A percentile compares a stretch with the other conserved stretches of the same genome.
Evolutionary conservation across 164 flowering plant species (phyloP).

Genomic region (Berberis thunbergii): DNA sequence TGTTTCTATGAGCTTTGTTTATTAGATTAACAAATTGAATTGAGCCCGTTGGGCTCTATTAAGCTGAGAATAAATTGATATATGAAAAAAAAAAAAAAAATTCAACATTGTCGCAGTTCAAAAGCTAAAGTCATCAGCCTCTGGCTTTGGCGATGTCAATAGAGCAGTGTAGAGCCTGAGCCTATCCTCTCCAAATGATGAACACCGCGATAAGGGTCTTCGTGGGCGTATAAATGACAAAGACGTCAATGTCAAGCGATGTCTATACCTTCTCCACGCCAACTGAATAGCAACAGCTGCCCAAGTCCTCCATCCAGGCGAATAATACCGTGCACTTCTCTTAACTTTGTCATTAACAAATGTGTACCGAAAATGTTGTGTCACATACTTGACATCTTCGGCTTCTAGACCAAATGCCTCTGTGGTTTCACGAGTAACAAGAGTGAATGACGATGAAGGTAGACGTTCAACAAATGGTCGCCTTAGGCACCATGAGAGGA

Average conservation of each 20-base stretch:
- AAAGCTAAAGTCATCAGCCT: constrained; percentile 67
- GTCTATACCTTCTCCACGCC: constrained; percentile 87
- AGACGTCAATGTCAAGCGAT: constrained; percentile 70
- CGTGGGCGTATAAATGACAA: constrained; percentile 81
- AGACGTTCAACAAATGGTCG: constrained; percentile 77
- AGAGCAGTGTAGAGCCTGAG: constrained; percentile 81
- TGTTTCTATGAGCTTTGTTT: too few species aligned
- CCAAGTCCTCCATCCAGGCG: constrained; percentile 98
- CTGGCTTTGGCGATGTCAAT: constrained; percentile 88
- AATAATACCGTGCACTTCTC: constrained; percentile 86
- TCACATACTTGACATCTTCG: constrained; percentile 83
- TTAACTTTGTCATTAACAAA: constrained; percentile 78
- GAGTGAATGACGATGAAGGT: constrained; percentile 79
- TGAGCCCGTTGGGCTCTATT: too few species aligned
- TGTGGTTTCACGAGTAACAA: constrained; percentile 73
- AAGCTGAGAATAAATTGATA: too few species aligned
- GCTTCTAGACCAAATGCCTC: constrained; percentile 94
- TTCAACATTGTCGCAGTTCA: constrained; percentile 12
- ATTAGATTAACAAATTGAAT: too few species aligned
- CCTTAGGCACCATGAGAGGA: constrained; percentile 87
- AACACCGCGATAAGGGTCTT: constrained; percentile 68
- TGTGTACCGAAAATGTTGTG: constrained; percentile 89
- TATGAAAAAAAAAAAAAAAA: too few species aligned
- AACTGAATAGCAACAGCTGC: constrained; percentile 89
- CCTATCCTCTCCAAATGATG: constrained; percentile 78